Conservation (phyloP, 192 early-diverging fungal genomes). For the Rhizoclosmatium sp. region DNA sequence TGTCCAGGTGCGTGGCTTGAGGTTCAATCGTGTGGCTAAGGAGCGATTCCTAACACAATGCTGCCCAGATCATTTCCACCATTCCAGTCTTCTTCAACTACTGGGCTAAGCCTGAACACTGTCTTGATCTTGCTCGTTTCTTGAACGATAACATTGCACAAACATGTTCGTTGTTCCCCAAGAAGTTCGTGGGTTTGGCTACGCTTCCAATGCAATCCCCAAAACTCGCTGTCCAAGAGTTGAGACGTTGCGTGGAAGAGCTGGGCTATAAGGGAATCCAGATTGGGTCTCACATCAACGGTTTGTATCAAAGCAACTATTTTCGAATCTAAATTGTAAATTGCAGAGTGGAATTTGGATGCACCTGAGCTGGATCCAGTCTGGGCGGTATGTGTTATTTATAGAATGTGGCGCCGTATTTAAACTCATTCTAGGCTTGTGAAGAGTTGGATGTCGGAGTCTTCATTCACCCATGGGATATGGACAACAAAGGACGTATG, state of each 20-base stretch:
- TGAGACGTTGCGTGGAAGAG: constrained; percentile 69
- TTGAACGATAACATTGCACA: constrained; percentile 57
- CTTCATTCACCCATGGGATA: constrained; percentile 75
- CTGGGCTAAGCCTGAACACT: constrained; percentile 49
- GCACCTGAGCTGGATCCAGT: constrained; percentile 71
- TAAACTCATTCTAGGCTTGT: constrained; percentile 43
- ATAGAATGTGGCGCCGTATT: no score
- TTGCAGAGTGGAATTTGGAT: constrained; percentile 70
- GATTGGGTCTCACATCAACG: constrained; percentile 57
- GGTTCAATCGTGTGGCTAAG: background rate
- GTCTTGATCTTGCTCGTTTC: constrained; percentile 50
- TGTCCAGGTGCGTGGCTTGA: constrained; percentile 56
- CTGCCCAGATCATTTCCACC: constrained; percentile 55
- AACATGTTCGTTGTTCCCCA: constrained; percentile 65
- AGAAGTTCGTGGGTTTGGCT: constrained; percentile 67
- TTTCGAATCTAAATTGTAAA: background rate
- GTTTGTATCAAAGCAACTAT: constrained; percentile 25
- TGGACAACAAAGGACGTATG: constrained; percentile 57
- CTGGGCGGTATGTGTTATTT: constrained; percentile 46
- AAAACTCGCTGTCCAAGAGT: constrained; percentile 66
- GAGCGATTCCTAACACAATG: background rate
- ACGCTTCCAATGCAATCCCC: constrained; percentile 76
- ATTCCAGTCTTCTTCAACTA: constrained; percentile 74
- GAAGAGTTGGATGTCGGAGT: constrained; percentile 68
- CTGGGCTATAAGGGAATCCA: constrained; percentile 69